Evolutionary conservation across 345 rosid species (phyloP).

Genomic region (Sisymbrium altissimum): DNA sequence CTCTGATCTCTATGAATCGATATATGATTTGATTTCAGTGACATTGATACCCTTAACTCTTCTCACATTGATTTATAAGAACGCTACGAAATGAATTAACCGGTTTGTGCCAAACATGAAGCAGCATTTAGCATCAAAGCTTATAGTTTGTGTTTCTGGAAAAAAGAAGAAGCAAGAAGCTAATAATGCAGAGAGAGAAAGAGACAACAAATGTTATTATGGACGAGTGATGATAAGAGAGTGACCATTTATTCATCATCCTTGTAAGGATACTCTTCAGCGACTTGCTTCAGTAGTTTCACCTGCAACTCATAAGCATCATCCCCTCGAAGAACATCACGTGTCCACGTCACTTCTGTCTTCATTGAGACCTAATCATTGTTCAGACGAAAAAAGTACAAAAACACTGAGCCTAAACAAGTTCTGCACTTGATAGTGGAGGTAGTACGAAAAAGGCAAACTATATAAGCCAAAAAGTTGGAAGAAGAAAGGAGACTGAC

Average conservation of each 20-base stretch:
- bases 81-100: not conserved
- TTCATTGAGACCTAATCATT: conserved; percentile 83
- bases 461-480: not conserved
- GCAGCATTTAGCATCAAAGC: not conserved
- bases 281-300: conserved; percentile 78
- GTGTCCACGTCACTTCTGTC: conserved; percentile 85
- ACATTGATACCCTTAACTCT: not conserved
- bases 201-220: not conserved
- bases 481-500: conserved; percentile 35
- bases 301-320: conserved; percentile 86
- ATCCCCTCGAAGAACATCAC: conserved; percentile 78
- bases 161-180: not conserved
- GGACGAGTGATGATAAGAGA: not conserved
- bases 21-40: not conserved
- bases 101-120: conserved; percentile 1
- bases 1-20: not conserved
- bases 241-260: conserved; percentile 61
- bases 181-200: not conserved
- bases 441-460: not conserved
- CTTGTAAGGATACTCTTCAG: conserved; percentile 93
- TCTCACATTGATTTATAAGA: not conserved
- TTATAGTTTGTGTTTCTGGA: not conserved
- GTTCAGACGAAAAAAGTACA: not conserved
- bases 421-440: not conserved
- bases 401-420: not conserved